Evolutionary conservation across 2,329 filamentous ascomycete genomes (phyloP), one percentile per base, ranked within the genome.

Genomic region (Xylaria sp.): DNA sequence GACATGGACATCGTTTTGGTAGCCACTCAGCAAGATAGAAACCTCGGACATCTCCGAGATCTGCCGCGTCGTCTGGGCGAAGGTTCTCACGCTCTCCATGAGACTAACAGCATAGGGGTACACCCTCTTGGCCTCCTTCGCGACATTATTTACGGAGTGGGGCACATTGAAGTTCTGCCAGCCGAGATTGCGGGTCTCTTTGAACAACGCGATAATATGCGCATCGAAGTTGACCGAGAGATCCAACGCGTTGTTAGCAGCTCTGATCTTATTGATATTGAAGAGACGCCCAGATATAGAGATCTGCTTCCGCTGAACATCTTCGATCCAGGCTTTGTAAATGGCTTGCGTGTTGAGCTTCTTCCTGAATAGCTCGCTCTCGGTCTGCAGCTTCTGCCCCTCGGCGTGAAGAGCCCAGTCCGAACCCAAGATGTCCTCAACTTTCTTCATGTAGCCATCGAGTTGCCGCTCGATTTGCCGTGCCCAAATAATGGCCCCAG

Each of bases 71-170:
- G 92, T 97, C 73, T 97, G 93, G 1, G 91, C 84, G 60, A 96
- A 88, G 0, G 92, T 97, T 54, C 92, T 85, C n/a, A 97, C 91
- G 66, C 92, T 97, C 75, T 99, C 94, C 92, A 99, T 99, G 62
- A 99, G 76, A 68, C 92, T 97, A 61, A 99, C 92, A 20, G 95
- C 94, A 68, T 95, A 99, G 0, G 94, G 94, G 66, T 99, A 99
- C 3, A 99, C 94, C 48, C 94, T 86, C 74, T 97, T 96, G n/a
- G 94, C 95, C 71, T 99, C 94, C 72, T 97, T 99, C 1, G 95
- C 96, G 49, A 96, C 91, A 60, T 91, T 97, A 73, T 89, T 95
- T 67, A 99, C 91, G 13, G 90, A 87, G 72, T 99, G 94, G 7
- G 95, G 95, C 20, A 99, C 91, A 52, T 91, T 88, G 71, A 92